A percentile compares a stretch with the other conserved stretches of the same genome.
These are phyloP conservation scores for Millerozyma acaciae DNA, from an alignment of 805 yeast genomes.

Conservation along the genomic window DNA sequence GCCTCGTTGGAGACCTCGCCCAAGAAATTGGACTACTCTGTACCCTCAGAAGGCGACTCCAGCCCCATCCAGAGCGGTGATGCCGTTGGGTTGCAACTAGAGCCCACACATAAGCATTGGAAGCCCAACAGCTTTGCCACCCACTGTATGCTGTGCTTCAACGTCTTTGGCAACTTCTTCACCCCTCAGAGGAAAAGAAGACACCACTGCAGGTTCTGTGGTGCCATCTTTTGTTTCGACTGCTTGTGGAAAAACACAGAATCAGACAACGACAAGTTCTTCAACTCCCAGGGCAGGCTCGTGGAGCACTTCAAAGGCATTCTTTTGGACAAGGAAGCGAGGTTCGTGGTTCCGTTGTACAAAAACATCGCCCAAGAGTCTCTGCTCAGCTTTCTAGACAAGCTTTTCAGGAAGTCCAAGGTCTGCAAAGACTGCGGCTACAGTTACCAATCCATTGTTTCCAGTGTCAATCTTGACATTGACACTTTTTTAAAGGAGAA, in stretches of 20 bases:
- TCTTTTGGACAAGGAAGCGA: slow-evolving; percentile 22
- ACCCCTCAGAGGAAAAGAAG: slow-evolving; percentile 26
- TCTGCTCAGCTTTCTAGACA: background rate
- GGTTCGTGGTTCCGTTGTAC: slow-evolving; percentile 35
- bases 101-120: slow-evolving; percentile 55
- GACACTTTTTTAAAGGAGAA: slow-evolving; percentile 10
- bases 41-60: background rate
- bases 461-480: slow-evolving; percentile 1
- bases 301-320: slow-evolving; percentile 4
- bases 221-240: slow-evolving; percentile 40
- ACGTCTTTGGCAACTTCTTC: slow-evolving; percentile 27
- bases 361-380: slow-evolving; percentile 14
- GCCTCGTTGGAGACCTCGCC: slow-evolving; percentile 5
- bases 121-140: slow-evolving; percentile 39
- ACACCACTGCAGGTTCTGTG: slow-evolving; percentile 54
- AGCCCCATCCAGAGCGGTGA: slow-evolving; percentile 9
- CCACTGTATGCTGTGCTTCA: slow-evolving; percentile 42
- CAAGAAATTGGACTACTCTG: background rate
- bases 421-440: slow-evolving; percentile 33
- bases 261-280: slow-evolving; percentile 5
- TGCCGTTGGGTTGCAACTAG: no score
- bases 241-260: slow-evolving; percentile 20
- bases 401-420: slow-evolving; percentile 22
- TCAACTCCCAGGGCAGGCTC: background rate
- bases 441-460: slow-evolving; percentile 10